Evolutionary conservation across 306 rosid genomes (phyloP).

Genomic region (Herpetospermum pedunculosum): DNA sequence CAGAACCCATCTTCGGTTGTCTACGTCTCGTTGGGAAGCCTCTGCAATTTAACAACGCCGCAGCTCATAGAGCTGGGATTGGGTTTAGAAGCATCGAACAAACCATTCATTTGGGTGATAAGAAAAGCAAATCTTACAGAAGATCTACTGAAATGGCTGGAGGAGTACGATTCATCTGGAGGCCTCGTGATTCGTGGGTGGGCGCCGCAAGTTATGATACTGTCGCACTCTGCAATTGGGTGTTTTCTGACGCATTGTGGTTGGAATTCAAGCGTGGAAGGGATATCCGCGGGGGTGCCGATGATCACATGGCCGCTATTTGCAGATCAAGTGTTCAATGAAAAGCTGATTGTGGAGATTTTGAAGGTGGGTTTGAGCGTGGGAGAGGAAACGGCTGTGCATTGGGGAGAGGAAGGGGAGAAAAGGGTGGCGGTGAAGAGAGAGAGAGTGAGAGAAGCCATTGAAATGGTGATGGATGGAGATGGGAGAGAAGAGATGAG

Average conservation of each 20-base stretch:
- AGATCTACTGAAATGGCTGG: constrained; percentile 17
- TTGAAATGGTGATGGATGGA: constrained; percentile 27
- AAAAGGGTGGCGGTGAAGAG: constrained; percentile 30
- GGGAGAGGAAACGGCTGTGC: constrained; percentile 22
- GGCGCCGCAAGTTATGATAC: constrained; percentile 19
- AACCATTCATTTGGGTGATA: constrained; percentile 26
- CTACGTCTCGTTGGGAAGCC: constrained; percentile 40
- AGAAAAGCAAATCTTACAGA: neutral
- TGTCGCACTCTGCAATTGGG: constrained; percentile 26
- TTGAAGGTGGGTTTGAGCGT: constrained; percentile 26
- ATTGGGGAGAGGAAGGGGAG: constrained; percentile 31
- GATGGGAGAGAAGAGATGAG: constrained; percentile 30
- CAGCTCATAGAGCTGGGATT: constrained; percentile 21
- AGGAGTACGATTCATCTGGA: neutral
- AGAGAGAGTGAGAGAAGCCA: constrained; percentile 25
- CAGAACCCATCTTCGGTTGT: constrained; percentile 23
- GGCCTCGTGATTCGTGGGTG: constrained; percentile 15
- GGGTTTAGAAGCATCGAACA: constrained; percentile 20
- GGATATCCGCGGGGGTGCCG: constrained; percentile 36
- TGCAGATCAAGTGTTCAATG: constrained; percentile 37
- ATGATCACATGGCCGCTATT: constrained; percentile 56
- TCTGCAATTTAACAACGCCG: constrained; percentile 1
- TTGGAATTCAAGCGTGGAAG: constrained; percentile 57
- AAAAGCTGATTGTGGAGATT: constrained; percentile 28
- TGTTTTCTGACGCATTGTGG: constrained; percentile 61